These are phyloP conservation scores for Parasitella parasitica DNA, from an alignment of 371 early-diverging fungal genomes.

Conservation along the genomic window DNA sequence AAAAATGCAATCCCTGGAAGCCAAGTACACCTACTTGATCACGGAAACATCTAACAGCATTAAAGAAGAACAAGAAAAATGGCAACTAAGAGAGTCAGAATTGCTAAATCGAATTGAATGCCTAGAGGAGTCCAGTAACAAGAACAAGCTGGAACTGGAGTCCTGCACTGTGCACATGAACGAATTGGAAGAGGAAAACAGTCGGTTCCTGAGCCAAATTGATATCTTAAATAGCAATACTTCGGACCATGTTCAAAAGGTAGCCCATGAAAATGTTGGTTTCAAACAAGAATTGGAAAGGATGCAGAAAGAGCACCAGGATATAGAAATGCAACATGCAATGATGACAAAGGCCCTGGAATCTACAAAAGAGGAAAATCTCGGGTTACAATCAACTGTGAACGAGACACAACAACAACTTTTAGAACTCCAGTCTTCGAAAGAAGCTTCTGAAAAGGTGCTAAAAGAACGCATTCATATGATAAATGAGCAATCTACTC, in stretches of 20 bases:
- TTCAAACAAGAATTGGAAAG: neutral
- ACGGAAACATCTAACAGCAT: neutral
- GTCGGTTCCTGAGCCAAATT: neutral
- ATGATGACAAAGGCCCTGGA: neutral
- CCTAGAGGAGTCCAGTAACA: neutral
- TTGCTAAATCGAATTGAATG: neutral
- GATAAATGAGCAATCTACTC: constrained; percentile 4
- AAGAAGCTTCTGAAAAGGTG: constrained; percentile 1
- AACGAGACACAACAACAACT: neutral
- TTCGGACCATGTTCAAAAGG: constrained; percentile 5
- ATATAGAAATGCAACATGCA: neutral
- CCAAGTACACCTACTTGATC: neutral
- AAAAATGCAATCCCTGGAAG: neutral
- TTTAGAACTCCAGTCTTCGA: neutral
- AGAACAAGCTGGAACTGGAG: neutral
- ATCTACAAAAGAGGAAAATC: constrained; percentile 3
- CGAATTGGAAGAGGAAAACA: constrained; percentile 1
- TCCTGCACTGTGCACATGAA: neutral
- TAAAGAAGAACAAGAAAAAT: neutral
- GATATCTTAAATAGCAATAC: constrained; percentile 5
- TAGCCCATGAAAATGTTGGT: neutral
- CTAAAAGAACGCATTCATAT: neutral
- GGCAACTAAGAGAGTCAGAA: neutral
- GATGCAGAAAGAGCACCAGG: neutral
- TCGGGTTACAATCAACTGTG: neutral